Conservation (phyloP, 306 rosid species). For the Albizia julibrissin region DNA sequence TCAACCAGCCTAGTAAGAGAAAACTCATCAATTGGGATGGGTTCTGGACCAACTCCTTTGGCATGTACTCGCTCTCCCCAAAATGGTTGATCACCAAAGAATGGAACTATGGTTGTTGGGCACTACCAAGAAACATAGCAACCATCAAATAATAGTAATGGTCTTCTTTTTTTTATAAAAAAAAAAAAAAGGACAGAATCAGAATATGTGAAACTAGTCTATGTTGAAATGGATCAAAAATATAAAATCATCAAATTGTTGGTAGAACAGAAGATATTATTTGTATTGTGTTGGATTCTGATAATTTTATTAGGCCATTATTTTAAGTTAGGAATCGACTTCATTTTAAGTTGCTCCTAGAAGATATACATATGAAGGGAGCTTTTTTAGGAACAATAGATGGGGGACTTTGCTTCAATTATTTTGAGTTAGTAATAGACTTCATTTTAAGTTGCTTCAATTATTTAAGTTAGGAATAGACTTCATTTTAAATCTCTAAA, state of each 20-base stretch:
- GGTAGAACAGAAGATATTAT: no score
- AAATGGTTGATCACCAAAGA: conserved; percentile 98
- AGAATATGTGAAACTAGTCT: neutral
- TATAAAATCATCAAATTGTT: no score
- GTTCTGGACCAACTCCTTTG: conserved; percentile 93
- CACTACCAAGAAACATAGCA: conserved; percentile 53
- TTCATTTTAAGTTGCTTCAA: no score
- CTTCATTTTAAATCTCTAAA: no score
- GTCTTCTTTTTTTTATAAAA: no score
- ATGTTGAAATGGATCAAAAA: neutral
- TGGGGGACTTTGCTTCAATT: no score
- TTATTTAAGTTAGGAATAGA: no score
- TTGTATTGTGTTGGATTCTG: neutral
- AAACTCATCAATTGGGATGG: conserved; percentile 93
- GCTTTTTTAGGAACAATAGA: no score
- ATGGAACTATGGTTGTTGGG: conserved; percentile 91
- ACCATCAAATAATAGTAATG: neutral
- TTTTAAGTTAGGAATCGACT: neutral
- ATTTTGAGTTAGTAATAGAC: no score
- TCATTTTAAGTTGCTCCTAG: neutral
- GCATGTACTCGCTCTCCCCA: conserved; percentile 98
- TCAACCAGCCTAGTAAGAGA: conserved; percentile 78
- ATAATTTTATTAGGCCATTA: neutral
- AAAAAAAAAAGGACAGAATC: neutral
- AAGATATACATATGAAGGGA: neutral